Conservation (phyloP, 2,329 filamentous ascomycete genomes). For the Ophiocordyceps unilateralis region DNA sequence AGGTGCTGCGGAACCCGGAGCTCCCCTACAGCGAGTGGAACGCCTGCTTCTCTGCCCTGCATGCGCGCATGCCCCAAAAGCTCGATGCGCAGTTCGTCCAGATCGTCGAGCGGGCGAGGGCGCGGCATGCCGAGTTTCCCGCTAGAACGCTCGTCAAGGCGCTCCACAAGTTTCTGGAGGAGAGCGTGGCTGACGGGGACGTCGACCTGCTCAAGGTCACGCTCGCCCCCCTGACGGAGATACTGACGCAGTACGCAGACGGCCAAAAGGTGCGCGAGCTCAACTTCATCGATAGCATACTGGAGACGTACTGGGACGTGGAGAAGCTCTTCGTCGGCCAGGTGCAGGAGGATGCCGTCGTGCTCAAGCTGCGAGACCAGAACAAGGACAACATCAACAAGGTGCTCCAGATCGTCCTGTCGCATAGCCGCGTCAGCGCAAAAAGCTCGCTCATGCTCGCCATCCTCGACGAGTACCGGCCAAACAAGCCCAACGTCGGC, state of each 20-base stretch:
- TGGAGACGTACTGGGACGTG: constrained; percentile 66
- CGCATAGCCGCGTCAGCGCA: constrained; percentile 76
- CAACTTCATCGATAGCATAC: constrained; percentile 58
- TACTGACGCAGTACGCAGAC: constrained; percentile 68
- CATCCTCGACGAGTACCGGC: constrained; percentile 83
- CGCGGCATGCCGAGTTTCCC: constrained; percentile 73
- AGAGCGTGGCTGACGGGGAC: constrained; percentile 59
- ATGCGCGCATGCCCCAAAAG: constrained; percentile 91
- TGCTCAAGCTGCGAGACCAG: constrained; percentile 85
- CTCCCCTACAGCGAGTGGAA: constrained; percentile 95
- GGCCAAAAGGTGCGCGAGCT: constrained; percentile 87
- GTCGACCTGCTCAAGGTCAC: constrained; percentile 55
- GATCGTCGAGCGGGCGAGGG: constrained; percentile 68
- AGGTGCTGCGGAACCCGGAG: constrained; percentile 75
- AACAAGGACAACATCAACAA: constrained; percentile 81
- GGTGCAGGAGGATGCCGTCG: constrained; percentile 83
- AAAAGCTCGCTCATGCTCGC: constrained; percentile 92
- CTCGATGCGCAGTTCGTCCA: constrained; percentile 69
- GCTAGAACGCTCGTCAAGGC: constrained; percentile 74
- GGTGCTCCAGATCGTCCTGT: constrained; percentile 79
- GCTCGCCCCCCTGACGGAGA: constrained; percentile 57
- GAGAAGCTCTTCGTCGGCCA: constrained; percentile 80
- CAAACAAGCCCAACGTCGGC: constrained; percentile 79
- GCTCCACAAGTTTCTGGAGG: constrained; percentile 75
- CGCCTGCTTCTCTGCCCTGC: constrained; percentile 88